Base-by-base conservation (phyloP, 2,329 filamentous ascomycete genomes). In the Arachnomyces sp. region DNA sequence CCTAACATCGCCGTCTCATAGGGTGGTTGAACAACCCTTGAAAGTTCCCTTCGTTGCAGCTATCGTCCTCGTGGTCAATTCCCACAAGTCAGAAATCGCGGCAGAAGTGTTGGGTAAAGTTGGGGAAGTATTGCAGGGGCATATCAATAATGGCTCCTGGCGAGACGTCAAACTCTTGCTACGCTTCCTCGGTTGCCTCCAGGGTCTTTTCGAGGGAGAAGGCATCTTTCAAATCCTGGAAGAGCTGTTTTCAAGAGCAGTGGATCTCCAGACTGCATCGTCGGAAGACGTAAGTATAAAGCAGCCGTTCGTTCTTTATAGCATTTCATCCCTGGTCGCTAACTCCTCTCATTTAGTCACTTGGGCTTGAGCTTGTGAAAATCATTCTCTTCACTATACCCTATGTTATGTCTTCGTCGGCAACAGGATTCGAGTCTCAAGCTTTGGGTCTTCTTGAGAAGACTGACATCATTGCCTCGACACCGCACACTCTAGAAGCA, bases 31-130 rank as follows among this genome's bases (percentile, higher is more conserved):
- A 66, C 92, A 98, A 66, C 92, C 92, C 1, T 82, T 98, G 63
- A 96, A 96, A 71, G 93, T 88, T n/a, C 90, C 92, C 0, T 96
- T 95, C 59, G 75, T 94, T 29, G 88, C 89, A 7, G 86, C 84
- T 14, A 81, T 90, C 11, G 75, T 93, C 32, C 73, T 94, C 43
- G 76, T 87, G 42, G 76, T 81, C 49, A 95, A 96, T 66, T 76
- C 77, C 17, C 67, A 84, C 52, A 87, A 86, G 57, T 72, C 82
- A 3, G 84, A 92, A 49, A 72, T 94, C 28, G 77, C 82, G 25
- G 72, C 73, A 29, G 77, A 87, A 48, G 70, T 94, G 14, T 70
- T 96, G 49, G 71, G 67, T 38, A 77, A 76, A 49, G 69, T 81
- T 32, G 73, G 74, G 2, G 67, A 71, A 28, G 71, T 73, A 37